A percentile compares a stretch with the other conserved stretches of the same genome.
phyloP scores from a whole-genome alignment of 2,329 filamentous ascomycete genomes.

The Phaeosphaeriaceae sp. region DNA sequence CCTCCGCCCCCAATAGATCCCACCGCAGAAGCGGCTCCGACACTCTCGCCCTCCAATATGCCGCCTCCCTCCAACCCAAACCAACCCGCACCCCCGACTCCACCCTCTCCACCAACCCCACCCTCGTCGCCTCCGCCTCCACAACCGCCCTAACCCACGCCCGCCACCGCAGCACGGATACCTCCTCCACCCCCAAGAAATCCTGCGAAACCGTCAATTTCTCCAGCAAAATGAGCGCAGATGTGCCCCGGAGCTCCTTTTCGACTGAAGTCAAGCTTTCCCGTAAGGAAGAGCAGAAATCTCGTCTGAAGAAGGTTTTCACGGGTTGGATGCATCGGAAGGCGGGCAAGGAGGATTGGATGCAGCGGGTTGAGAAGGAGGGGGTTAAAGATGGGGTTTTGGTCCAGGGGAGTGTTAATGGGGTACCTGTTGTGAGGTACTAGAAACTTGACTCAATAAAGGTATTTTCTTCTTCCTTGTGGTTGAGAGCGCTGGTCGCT shows the following conservation, averaged over 20 bases:
- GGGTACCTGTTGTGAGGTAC: constrained; percentile 44
- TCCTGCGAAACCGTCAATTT: constrained; percentile 40
- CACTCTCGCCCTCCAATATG: constrained; percentile 31
- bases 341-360: constrained; percentile 50
- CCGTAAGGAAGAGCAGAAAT: constrained; percentile 37
- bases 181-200: constrained; percentile 20
- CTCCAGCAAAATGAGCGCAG: constrained; percentile 42
- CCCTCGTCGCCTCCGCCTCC: constrained; percentile 36
- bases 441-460: no score
- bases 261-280: constrained; percentile 25
- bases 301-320: constrained; percentile 44
- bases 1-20: constrained; percentile 32
- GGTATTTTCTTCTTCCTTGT: no score
- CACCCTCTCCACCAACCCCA: no score
- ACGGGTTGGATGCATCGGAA: constrained; percentile 46
- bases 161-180: constrained; percentile 22
- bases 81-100: no score
- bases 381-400: constrained; percentile 50
- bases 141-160: constrained; percentile 27
- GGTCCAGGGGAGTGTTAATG: constrained; percentile 36
- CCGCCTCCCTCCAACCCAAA: constrained; percentile 22
- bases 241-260: constrained; percentile 17
- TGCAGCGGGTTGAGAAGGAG: constrained; percentile 50
- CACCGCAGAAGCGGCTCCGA: constrained; percentile 42
- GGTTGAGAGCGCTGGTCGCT: no score